Evolutionary conservation across 192 early-diverging fungal genomes (phyloP).

Genomic region (Rhizophagus prolifer): DNA sequence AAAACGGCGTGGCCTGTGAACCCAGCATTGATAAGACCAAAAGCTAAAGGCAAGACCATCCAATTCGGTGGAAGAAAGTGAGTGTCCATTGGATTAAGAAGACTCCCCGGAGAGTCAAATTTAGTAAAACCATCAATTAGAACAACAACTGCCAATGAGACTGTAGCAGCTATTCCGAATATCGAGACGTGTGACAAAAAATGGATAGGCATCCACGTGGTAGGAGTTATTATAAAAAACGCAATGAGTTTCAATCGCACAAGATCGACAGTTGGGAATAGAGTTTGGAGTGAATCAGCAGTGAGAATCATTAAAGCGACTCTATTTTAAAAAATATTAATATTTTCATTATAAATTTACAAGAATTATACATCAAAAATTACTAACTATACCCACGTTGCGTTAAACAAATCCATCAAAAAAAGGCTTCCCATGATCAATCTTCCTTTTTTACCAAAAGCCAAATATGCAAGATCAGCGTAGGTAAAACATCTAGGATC

Average conservation of each 20-base stretch:
- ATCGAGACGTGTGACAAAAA: slow-evolving; percentile 54
- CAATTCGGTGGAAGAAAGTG: slow-evolving; percentile 47
- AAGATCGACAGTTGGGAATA: slow-evolving; percentile 34
- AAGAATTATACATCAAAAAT: not conserved
- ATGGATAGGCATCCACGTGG: slow-evolving; percentile 49
- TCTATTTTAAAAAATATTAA: slow-evolving; percentile 25
- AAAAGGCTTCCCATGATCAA: not conserved
- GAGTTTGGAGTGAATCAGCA: slow-evolving; percentile 40
- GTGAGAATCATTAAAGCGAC: slow-evolving; percentile 42
- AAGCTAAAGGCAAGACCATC: slow-evolving; percentile 46
- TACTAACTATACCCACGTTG: not conserved
- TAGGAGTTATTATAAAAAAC: slow-evolving; percentile 50
- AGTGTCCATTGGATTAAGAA: slow-evolving; percentile 53
- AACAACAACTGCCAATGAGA: slow-evolving; percentile 55
- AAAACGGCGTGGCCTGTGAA: slow-evolving; percentile 69
- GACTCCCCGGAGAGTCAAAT: slow-evolving; percentile 51
- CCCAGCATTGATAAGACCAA: slow-evolving; percentile 60
- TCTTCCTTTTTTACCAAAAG: slow-evolving; percentile 10
- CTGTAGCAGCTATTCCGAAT: slow-evolving; percentile 57
- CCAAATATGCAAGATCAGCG: slow-evolving; percentile 38
- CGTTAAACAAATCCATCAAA: slow-evolving; percentile 15
- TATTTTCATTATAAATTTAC: not conserved
- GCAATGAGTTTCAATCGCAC: slow-evolving; percentile 47
- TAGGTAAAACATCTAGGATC: slow-evolving; percentile 34
- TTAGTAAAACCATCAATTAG: slow-evolving; percentile 59